Percentiles rank a stretch among this genome's conserved stretches.
Conservation (phyloP, 1,284 basidiomycete genomes). For the Wolfiporia cocos region DNA sequence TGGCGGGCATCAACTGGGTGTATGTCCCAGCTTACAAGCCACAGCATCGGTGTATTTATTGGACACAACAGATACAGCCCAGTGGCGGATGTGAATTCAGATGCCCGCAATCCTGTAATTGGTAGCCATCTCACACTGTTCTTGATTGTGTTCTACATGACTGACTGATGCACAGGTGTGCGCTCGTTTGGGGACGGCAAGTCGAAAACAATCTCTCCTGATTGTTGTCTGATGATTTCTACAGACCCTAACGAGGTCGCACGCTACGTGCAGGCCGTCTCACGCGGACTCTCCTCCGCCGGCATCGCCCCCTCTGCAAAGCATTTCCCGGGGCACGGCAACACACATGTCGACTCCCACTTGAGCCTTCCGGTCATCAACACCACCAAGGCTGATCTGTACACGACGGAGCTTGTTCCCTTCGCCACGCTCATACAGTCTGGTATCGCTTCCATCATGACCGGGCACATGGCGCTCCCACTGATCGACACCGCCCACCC, state of each 20-base stretch:
- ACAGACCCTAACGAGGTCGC: slow-evolving; percentile 53
- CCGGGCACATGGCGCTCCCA: slow-evolving; percentile 66
- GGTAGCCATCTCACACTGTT: too few relatives aligned
- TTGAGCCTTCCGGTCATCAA: slow-evolving; percentile 56
- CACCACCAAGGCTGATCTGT: slow-evolving; percentile 38
- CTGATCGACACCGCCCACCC: slow-evolving; percentile 42
- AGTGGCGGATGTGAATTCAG: slow-evolving; percentile 65
- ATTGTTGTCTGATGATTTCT: too few relatives aligned
- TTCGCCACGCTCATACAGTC: slow-evolving; percentile 41
- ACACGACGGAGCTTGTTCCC: slow-evolving; percentile 48
- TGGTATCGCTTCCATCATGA: slow-evolving; percentile 54
- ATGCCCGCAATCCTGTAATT: slow-evolving; percentile 63
- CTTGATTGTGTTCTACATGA: too few relatives aligned
- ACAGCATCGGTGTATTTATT: too few relatives aligned
- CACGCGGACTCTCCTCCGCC: slow-evolving; percentile 38
- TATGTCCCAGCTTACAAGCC: too few relatives aligned
- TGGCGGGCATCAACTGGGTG: slow-evolving; percentile 64
- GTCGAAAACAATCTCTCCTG: too few relatives aligned
- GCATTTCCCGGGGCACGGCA: slow-evolving; percentile 71
- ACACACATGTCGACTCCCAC: slow-evolving; percentile 66
- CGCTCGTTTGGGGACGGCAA: slow-evolving; percentile 64
- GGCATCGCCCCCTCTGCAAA: slow-evolving; percentile 57
- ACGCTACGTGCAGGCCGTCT: slow-evolving; percentile 40
- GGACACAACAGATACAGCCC: slow-evolving; percentile 35
- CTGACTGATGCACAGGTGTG: slow-evolving; percentile 37